Evolutionary conservation across 257 asterid genomes (phyloP).

Genomic region (Oldenlandia corymbosa): DNA sequence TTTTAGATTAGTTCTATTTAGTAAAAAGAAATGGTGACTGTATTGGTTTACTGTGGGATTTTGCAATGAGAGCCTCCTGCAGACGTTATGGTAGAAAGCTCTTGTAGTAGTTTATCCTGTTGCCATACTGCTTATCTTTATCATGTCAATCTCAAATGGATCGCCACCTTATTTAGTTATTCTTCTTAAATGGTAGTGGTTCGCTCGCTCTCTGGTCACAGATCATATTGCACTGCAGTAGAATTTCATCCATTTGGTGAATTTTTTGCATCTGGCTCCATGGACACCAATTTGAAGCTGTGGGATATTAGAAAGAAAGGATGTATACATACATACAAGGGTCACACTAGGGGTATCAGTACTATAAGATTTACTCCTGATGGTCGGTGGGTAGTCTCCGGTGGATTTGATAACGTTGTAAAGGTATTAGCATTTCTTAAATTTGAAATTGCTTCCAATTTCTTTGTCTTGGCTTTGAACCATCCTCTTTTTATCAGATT

Average conservation of each 20-base stretch:
- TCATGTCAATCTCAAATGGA: not conserved
- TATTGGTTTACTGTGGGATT: not conserved
- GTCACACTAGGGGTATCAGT: conserved; percentile 96
- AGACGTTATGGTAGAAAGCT: not conserved
- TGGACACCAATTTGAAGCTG: conserved; percentile 93
- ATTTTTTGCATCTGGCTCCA: conserved; percentile 97
- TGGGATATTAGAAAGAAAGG: conserved; percentile 99
- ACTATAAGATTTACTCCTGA: conserved; percentile 91
- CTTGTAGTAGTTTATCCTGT: conserved; percentile 1
- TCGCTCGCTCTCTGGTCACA: conserved; percentile 95
- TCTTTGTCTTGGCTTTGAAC: conserved; percentile 17
- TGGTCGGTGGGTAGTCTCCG: conserved; percentile 99
- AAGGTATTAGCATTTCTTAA: conserved; percentile 50
- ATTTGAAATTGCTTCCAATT: not conserved
- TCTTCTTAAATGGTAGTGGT: conserved; percentile 74
- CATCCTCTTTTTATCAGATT: conserved; percentile 43
- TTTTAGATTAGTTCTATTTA: not conserved
- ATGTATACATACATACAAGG: conserved; percentile 93
- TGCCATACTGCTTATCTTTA: not conserved
- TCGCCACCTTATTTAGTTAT: conserved; percentile 31
- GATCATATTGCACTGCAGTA: conserved; percentile 95
- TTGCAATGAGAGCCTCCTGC: not conserved
- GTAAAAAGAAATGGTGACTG: not conserved
- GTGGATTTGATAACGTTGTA: conserved; percentile 91
- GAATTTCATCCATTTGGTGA: conserved; percentile 99